Conservation (phyloP, 139 green algal species). For the Picochlorum sp. region DNA sequence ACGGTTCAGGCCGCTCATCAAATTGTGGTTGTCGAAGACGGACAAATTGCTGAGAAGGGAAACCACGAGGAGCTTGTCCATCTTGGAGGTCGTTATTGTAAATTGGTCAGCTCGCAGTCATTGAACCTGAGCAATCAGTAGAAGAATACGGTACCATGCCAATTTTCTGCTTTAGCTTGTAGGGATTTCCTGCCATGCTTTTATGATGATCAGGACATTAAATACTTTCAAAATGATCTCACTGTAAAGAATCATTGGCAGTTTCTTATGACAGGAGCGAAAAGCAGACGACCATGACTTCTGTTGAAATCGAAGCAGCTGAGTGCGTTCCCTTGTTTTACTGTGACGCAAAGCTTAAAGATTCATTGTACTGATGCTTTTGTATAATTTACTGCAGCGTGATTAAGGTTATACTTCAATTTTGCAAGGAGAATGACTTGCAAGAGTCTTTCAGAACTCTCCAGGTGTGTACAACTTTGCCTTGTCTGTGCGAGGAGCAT, state of each 20-base stretch:
- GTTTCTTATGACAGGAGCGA: too few relatives aligned
- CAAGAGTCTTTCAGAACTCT: constrained; percentile 78
- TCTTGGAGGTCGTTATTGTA: constrained; percentile 29
- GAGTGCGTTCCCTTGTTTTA: constrained; percentile 50
- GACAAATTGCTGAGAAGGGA: constrained; percentile 36
- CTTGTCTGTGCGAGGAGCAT: not conserved
- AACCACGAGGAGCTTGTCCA: constrained; percentile 37
- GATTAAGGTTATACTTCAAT: constrained; percentile 96
- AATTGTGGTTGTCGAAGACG: constrained; percentile 50
- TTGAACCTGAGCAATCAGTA: constrained; percentile 25
- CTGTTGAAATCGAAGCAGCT: constrained; percentile 76
- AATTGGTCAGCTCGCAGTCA: constrained; percentile 33
- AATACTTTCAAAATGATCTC: constrained; percentile 1
- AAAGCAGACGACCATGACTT: not conserved
- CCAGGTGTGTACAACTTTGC: constrained; percentile 38
- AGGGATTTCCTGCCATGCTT: not conserved
- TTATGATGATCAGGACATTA: too few relatives aligned
- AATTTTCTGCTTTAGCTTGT: not conserved
- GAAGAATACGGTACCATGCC: not conserved
- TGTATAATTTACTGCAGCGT: constrained; percentile 53
- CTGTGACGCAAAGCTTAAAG: not conserved
- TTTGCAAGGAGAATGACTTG: constrained; percentile 92
- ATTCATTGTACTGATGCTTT: not conserved
- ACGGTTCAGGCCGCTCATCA: constrained; percentile 57
- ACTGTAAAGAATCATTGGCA: too few relatives aligned